These are phyloP conservation scores for Linum usitatissimum DNA, from an alignment of 345 rosid species.

Conservation along the genomic window DNA sequence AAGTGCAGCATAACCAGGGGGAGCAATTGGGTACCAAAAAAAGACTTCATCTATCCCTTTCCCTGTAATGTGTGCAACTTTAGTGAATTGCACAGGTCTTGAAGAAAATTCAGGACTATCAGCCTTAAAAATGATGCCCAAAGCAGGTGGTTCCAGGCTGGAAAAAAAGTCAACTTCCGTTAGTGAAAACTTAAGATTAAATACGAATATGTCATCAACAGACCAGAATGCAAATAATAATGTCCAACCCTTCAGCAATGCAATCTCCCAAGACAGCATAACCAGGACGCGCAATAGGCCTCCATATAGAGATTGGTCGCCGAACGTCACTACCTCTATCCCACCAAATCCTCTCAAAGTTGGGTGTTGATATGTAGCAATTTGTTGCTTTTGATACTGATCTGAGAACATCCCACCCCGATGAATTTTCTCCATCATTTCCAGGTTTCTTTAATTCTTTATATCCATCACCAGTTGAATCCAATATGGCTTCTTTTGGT, in stretches of 20 bases:
- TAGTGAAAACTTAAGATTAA: conserved; percentile 7
- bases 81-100: conserved; percentile 79
- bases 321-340: conserved; percentile 89
- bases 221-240: conserved; percentile 6
- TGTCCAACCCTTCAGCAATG: conserved; percentile 81
- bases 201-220: neutral
- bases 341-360: conserved; percentile 98
- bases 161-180: conserved; percentile 17
- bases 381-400: conserved; percentile 60
- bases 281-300: conserved; percentile 71
- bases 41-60: conserved; percentile 85
- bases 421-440: conserved; percentile 40
- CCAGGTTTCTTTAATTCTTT: conserved; percentile 33
- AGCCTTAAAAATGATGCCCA: conserved; percentile 71
- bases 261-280: conserved; percentile 81
- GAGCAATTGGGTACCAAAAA: conserved; percentile 96
- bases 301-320: conserved; percentile 86
- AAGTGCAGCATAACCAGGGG: conserved; percentile 86
- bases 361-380: conserved; percentile 63
- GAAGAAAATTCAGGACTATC: conserved; percentile 72
- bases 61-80: conserved; percentile 71
- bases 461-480: conserved; percentile 22
- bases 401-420: conserved; percentile 78
- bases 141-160: conserved; percentile 90
- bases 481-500: conserved; percentile 29